Percentiles rank a stretch among this genome's conserved stretches.
phyloP scores from a whole-genome alignment of 2,329 filamentous ascomycete species.

The Trichoderma afroharzianum region DNA sequence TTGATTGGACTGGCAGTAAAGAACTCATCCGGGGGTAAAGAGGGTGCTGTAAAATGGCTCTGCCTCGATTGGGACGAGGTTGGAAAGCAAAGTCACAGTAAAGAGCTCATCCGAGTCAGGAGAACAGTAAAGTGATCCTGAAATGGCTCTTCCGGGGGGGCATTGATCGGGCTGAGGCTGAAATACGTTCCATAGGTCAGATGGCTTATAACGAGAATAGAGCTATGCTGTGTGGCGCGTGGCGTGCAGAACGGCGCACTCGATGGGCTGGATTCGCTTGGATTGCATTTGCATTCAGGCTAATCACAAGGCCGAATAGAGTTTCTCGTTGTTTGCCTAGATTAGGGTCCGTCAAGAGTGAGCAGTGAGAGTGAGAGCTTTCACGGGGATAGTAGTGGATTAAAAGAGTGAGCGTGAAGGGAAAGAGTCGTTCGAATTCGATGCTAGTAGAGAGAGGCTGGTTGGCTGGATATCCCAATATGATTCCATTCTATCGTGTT shows the following conservation, averaged over 20 bases:
- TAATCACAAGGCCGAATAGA: background rate
- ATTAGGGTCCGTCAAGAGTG: background rate
- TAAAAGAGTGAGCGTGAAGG: background rate
- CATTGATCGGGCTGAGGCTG: background rate
- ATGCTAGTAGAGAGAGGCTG: too few relatives aligned
- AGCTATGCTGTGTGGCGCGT: background rate
- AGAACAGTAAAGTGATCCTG: background rate
- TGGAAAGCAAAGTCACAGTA: background rate
- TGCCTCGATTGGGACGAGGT: background rate
- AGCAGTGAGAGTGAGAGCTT: background rate
- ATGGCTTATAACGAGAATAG: background rate
- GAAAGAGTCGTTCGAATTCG: background rate
- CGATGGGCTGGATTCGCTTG: background rate
- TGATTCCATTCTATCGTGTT: background rate
- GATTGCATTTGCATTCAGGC: background rate
- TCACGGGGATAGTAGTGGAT: background rate
- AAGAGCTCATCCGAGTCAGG: background rate
- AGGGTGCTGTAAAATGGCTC: background rate
- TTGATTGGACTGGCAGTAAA: background rate
- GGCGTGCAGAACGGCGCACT: background rate
- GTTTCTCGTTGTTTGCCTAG: background rate
- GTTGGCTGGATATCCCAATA: background rate
- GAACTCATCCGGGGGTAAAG: accelerated
- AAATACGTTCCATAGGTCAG: background rate
- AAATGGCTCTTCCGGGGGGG: too few relatives aligned